Evolutionary conservation across 2,329 filamentous ascomycete species (phyloP).

Genomic region (Colletotrichum sp.): DNA sequence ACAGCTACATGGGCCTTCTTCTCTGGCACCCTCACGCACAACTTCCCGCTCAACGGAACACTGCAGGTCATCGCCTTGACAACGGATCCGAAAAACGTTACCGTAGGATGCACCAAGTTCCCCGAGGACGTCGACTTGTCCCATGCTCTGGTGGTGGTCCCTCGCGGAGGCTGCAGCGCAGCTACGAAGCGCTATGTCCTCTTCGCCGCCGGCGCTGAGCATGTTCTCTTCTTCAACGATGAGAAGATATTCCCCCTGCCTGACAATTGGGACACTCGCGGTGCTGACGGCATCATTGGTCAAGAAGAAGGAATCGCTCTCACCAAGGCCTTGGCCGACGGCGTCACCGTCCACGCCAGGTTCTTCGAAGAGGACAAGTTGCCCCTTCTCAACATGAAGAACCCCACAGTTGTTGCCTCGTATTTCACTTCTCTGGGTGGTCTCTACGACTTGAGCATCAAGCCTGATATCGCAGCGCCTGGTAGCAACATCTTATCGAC

Average conservation of each 20-base stretch:
- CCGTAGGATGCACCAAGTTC: conserved; percentile 44
- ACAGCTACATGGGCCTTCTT: conserved; percentile 11
- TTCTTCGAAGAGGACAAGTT: neutral
- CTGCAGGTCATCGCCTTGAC: conserved; percentile 29
- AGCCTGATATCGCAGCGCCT: conserved; percentile 55
- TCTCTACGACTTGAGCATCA: conserved; percentile 54
- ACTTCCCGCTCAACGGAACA: conserved; percentile 11
- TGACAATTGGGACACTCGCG: neutral
- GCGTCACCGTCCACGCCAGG: neutral
- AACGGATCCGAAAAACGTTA: conserved; percentile 20
- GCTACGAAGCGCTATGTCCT: conserved; percentile 39
- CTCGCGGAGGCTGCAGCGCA: neutral
- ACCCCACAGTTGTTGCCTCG: neutral
- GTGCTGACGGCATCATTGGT: neutral
- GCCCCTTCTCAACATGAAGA: neutral
- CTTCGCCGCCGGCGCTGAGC: conserved; percentile 41
- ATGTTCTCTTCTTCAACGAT: conserved; percentile 44
- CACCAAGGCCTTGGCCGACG: neutral
- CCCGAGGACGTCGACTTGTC: conserved; percentile 42
- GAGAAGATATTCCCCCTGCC: conserved; percentile 10
- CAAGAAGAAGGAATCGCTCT: neutral
- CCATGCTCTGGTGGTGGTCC: conserved; percentile 43
- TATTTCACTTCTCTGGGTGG: conserved; percentile 58
- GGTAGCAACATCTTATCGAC: conserved; percentile 57
- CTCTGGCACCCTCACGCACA: neutral